Conservation (phyloP, 805 yeast genomes). For the Kazachstania viticola region DNA sequence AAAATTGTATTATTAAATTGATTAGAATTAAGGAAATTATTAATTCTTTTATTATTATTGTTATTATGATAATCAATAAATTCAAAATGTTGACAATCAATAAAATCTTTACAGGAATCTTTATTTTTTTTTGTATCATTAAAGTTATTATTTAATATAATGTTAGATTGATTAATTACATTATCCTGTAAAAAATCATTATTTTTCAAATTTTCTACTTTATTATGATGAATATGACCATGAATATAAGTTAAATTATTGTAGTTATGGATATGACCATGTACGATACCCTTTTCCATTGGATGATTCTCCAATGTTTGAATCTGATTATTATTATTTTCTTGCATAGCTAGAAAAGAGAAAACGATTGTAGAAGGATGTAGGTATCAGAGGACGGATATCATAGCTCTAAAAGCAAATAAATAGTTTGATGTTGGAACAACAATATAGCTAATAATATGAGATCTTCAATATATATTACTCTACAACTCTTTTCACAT, state of each 20-base stretch:
- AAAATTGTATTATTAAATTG: too few species aligned
- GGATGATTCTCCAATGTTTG: not conserved
- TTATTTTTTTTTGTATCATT: not conserved
- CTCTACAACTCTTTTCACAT: too few species aligned
- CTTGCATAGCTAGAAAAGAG: too few species aligned
- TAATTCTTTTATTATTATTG: not conserved
- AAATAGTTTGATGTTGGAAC: too few species aligned
- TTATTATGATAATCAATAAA: conserved; percentile 27
- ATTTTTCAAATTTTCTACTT: not conserved
- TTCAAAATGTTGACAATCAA: conserved; percentile 33
- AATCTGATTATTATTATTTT: too few species aligned
- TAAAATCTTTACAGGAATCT: not conserved
- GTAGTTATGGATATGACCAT: conserved; percentile 57
- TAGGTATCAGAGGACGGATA: too few species aligned
- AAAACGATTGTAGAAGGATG: too few species aligned
- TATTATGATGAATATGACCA: conserved; percentile 47
- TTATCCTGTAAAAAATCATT: not conserved
- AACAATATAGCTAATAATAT: too few species aligned
- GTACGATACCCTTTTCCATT: conserved; percentile 41
- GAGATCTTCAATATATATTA: too few species aligned
- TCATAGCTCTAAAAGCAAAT: too few species aligned
- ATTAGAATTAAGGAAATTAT: too few species aligned
- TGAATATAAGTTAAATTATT: conserved; percentile 51
- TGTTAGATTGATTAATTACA: not conserved
- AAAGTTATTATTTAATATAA: not conserved